Evolutionary conservation across 2,329 filamentous ascomycete genomes (phyloP).

Genomic region (Epichloe gansuensis): DNA sequence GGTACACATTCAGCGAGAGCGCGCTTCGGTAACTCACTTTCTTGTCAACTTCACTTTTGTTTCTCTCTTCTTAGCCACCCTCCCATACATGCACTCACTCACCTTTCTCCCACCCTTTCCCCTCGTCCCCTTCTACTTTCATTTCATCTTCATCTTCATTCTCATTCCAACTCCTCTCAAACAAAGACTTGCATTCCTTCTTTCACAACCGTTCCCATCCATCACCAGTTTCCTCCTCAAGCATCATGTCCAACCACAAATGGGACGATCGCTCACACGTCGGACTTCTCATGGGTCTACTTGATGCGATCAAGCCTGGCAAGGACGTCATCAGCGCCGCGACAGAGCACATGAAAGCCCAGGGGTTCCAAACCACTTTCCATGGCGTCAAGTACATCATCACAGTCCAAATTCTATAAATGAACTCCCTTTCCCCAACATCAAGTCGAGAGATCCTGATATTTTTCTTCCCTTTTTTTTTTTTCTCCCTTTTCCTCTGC

Average conservation of each 20-base stretch:
- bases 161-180: background rate
- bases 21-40: slow-evolving; percentile 26
- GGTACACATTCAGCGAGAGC: slow-evolving; percentile 27
- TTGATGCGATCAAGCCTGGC: slow-evolving; percentile 24
- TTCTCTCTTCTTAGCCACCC: too few species aligned
- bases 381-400: slow-evolving; percentile 26
- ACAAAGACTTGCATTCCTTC: background rate
- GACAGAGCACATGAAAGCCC: slow-evolving; percentile 17
- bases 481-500: too few species aligned
- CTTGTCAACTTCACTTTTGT: background rate
- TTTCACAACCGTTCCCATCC: background rate
- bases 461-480: background rate
- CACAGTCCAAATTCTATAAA: slow-evolving; percentile 6
- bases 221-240: background rate
- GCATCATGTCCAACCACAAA: slow-evolving; percentile 1
- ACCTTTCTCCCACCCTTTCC: background rate
- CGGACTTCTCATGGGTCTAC: slow-evolving; percentile 25
- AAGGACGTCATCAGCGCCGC: slow-evolving; percentile 21
- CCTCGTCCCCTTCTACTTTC: background rate
- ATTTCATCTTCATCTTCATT: background rate
- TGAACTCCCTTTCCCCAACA: background rate
- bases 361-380: slow-evolving; percentile 27
- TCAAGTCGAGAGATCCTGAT: background rate
- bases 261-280: slow-evolving; percentile 27
- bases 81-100: background rate